Conservation (phyloP, 2,329 filamentous ascomycete genomes). For the Botrytis paeoniae region DNA sequence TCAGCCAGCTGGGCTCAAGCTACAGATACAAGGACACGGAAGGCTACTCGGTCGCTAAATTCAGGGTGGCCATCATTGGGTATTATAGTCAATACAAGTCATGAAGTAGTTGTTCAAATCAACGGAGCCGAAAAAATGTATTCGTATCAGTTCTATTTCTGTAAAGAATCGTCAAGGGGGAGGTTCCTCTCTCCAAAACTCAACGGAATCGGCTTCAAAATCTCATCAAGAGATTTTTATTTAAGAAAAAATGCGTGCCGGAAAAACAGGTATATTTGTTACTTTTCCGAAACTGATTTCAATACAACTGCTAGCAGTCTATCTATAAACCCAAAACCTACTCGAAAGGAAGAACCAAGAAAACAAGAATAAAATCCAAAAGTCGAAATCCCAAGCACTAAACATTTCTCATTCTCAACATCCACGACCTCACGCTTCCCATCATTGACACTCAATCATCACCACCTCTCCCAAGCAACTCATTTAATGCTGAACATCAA, state of each 20-base stretch:
- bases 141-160: no score
- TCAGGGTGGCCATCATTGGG: no score
- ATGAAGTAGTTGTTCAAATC: not conserved
- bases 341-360: not conserved
- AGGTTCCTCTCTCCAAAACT: no score
- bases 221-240: no score
- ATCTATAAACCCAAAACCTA: not conserved
- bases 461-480: not conserved
- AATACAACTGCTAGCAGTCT: not conserved
- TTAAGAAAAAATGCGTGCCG: not conserved
- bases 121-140: not conserved
- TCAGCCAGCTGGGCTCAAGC: no score
- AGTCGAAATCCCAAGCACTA: not conserved
- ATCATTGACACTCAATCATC: no score
- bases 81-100: not conserved
- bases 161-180: not conserved
- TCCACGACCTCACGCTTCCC: not conserved
- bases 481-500: slow-evolving; percentile 14
- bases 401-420: not conserved
- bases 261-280: not conserved
- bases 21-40: no score
- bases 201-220: not conserved
- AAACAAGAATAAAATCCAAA: not conserved
- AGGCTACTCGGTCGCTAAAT: no score
- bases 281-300: not conserved